A percentile compares a stretch with the other conserved stretches of the same genome.
phyloP scores from a whole-genome alignment of 768 basidiomycete species.

The Fomitopsis pulvina region DNA sequence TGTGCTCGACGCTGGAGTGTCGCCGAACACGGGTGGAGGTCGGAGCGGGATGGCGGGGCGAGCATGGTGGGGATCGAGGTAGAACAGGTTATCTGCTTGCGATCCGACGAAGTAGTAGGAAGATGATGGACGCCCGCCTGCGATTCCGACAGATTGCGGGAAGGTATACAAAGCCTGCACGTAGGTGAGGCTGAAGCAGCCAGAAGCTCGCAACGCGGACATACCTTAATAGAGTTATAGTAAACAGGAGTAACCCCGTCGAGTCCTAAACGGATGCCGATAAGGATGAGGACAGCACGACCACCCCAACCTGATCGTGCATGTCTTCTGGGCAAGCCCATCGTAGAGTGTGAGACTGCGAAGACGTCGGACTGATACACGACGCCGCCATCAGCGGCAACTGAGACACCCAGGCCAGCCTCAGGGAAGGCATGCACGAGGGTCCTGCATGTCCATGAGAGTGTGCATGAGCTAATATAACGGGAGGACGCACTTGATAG shows the following conservation, averaged over 20 bases:
- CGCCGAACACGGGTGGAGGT: conserved; percentile 29
- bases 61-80: conserved; percentile 76
- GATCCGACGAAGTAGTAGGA: conserved; percentile 97
- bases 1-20: conserved; percentile 4
- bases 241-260: conserved; percentile 96
- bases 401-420: conserved; percentile 71
- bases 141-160: conserved; percentile 94
- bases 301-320: conserved; percentile 57
- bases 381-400: conserved; percentile 66
- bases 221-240: conserved; percentile 75
- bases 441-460: conserved; percentile 36
- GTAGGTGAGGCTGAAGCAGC: not conserved
- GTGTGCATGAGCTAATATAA: not conserved
- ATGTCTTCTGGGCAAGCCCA: conserved; percentile 22
- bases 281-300: conserved; percentile 77
- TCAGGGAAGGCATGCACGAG: conserved; percentile 77
- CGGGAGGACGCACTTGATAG: conserved; percentile 60
- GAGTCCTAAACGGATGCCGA: conserved; percentile 82
- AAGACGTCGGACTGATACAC: conserved; percentile 85
- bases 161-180: conserved; percentile 81
- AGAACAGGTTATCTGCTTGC: conserved; percentile 83
- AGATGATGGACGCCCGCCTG: conserved; percentile 92
- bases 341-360: conserved; percentile 49
- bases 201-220: conserved; percentile 6
- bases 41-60: conserved; percentile 72